Conservation (phyloP, 2,329 filamentous ascomycete genomes). For the Zopfia rhizophila region DNA sequence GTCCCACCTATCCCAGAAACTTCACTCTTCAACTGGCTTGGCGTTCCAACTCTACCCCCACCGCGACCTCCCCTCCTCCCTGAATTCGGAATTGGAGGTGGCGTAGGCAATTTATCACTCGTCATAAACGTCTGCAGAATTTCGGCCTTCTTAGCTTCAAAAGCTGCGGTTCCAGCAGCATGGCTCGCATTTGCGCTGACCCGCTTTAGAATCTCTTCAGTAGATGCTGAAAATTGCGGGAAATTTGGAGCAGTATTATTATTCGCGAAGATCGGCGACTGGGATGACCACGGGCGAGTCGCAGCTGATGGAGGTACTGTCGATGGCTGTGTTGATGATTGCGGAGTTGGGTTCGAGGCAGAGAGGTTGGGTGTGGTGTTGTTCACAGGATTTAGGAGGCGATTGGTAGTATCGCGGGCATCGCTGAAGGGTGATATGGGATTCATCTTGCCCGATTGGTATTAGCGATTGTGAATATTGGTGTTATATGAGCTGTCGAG, state of each 20-base stretch:
- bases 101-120: constrained; percentile 54
- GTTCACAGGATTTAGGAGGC: constrained; percentile 24
- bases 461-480: too few species aligned
- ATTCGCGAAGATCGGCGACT: constrained; percentile 36
- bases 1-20: constrained; percentile 30
- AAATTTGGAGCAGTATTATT: constrained; percentile 33
- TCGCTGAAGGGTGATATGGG: too few species aligned
- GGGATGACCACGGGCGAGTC: constrained; percentile 33
- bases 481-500: too few species aligned
- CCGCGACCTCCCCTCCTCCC: constrained; percentile 46
- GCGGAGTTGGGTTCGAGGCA: constrained; percentile 31
- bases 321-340: constrained; percentile 27
- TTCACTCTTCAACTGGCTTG: constrained; percentile 44
- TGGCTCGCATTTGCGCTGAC: constrained; percentile 48
- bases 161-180: constrained; percentile 51
- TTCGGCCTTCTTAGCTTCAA: constrained; percentile 58
- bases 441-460: too few species aligned
- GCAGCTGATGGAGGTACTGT: constrained; percentile 24
- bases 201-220: constrained; percentile 54
- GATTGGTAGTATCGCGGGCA: too few species aligned
- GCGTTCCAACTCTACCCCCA: constrained; percentile 43
- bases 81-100: constrained; percentile 42
- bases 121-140: constrained; percentile 58
- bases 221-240: constrained; percentile 51
- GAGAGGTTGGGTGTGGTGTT: constrained; percentile 30